phyloP scores from a whole-genome alignment of 176 grass and related monocot species.

The Oryza australiensis region DNA sequence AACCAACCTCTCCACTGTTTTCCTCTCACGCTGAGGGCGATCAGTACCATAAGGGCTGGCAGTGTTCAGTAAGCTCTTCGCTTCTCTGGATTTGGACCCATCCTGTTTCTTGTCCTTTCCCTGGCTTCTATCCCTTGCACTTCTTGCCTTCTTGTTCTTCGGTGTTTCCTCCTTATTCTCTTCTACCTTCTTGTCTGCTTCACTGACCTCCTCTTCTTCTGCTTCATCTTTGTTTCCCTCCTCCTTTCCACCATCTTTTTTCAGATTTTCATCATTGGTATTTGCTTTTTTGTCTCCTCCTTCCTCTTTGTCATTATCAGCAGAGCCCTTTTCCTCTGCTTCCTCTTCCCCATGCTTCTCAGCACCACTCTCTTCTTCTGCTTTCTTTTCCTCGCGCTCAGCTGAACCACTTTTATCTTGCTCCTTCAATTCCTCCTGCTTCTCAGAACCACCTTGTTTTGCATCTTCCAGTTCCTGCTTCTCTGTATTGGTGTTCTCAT shows the following conservation, averaged over 20 bases:
- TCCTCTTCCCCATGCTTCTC: slow-evolving; percentile 38
- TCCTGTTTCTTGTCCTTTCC: slow-evolving; percentile 50
- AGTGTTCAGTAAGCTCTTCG: slow-evolving; percentile 50
- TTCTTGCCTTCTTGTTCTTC: slow-evolving; percentile 69
- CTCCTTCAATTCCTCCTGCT: slow-evolving; percentile 35
- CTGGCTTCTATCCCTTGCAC: slow-evolving; percentile 56
- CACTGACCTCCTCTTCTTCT: slow-evolving; percentile 25
- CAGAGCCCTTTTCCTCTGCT: slow-evolving; percentile 36
- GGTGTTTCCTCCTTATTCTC: slow-evolving; percentile 57
- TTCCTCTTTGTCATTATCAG: slow-evolving; percentile 24
- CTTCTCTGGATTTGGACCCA: slow-evolving; percentile 55
- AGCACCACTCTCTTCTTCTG: slow-evolving; percentile 3
- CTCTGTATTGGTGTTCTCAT: not conserved
- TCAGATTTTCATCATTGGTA: slow-evolving; percentile 3
- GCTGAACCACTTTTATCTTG: slow-evolving; percentile 14
- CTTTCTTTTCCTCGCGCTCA: slow-evolving; percentile 28
- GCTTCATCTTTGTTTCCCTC: slow-evolving; percentile 26
- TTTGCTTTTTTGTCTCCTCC: not conserved
- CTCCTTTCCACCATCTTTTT: slow-evolving; percentile 10
- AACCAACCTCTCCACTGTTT: slow-evolving; percentile 95
- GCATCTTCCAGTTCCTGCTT: slow-evolving; percentile 6
- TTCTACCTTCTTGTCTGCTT: slow-evolving; percentile 38
- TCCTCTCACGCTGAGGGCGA: slow-evolving; percentile 93
- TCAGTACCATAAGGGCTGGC: slow-evolving; percentile 58
- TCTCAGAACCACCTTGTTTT: slow-evolving; percentile 17